Percentiles rank a stretch among this genome's conserved stretches.
These are phyloP conservation scores for Liriodendron chinense DNA, from an alignment of 164 flowering plant species.

Conservation along the genomic window DNA sequence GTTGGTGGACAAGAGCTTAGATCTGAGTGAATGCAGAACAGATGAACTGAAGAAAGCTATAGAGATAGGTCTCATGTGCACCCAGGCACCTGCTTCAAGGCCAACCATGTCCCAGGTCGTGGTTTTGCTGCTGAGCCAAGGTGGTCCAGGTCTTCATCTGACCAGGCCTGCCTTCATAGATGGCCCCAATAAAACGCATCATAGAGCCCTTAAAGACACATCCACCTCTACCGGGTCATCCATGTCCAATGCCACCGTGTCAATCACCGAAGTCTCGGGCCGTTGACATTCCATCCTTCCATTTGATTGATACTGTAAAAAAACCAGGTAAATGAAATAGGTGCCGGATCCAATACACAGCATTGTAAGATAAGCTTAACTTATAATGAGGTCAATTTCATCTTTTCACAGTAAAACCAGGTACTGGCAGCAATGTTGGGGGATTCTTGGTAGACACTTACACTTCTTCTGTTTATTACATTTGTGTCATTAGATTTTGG, in stretches of 20 bases:
- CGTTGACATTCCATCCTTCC: too few species aligned
- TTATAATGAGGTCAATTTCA: too few species aligned
- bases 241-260: neutral
- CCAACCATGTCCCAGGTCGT: constrained; percentile 54
- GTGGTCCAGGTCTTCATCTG: constrained; percentile 9
- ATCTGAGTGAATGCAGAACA: constrained; percentile 18
- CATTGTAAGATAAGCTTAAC: too few species aligned
- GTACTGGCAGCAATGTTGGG: too few species aligned
- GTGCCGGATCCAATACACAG: too few species aligned
- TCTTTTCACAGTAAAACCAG: too few species aligned
- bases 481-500: too few species aligned
- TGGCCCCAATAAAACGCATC: neutral
- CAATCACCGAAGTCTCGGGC: too few species aligned
- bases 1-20: constrained; percentile 37
- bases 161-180: constrained; percentile 29
- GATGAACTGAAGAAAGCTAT: constrained; percentile 37
- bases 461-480: too few species aligned
- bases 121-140: constrained; percentile 25
- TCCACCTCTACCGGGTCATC: neutral
- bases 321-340: too few species aligned
- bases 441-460: too few species aligned
- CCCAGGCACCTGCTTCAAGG: constrained; percentile 34
- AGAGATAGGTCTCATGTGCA: constrained; percentile 45
- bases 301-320: too few species aligned
- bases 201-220: neutral